A percentile compares a stretch with the other conserved stretches of the same genome.
Evolutionary conservation across 495 filamentous ascomycete genomes (phyloP).

Genomic region (Penicillium longicatenatum): DNA sequence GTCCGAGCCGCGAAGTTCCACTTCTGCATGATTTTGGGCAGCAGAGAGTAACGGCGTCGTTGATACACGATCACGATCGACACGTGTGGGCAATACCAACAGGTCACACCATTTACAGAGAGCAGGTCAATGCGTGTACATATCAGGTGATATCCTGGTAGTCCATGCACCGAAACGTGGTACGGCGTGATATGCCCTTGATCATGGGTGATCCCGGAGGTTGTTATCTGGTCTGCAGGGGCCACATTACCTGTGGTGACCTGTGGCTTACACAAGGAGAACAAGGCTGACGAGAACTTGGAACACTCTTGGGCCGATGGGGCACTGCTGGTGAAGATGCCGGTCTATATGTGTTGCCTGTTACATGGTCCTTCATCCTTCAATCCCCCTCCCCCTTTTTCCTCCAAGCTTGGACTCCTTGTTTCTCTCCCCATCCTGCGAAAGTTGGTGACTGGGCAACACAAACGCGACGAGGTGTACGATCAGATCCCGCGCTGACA

Average conservation of each 20-base stretch:
- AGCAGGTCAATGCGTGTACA: constrained; percentile 1
- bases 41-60: constrained; percentile 19
- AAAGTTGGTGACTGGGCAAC: constrained; percentile 6
- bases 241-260: too few species aligned
- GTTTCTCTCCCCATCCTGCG: too few species aligned
- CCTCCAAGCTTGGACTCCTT: too few species aligned
- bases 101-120: too few species aligned
- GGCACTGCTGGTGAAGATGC: too few species aligned
- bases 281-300: too few species aligned
- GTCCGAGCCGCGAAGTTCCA: constrained; percentile 24
- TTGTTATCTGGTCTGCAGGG: constrained; percentile 26
- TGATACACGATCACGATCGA: constrained; percentile 11
- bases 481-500: constrained; percentile 18
- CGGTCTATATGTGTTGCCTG: background rate
- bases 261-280: too few species aligned
- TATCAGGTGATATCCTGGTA: constrained; percentile 29
- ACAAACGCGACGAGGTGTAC: constrained; percentile 15
- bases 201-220: constrained; percentile 21
- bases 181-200: constrained; percentile 31
- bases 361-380: background rate
- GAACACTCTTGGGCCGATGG: background rate
- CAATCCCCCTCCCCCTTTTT: background rate
- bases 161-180: constrained; percentile 34
- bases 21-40: constrained; percentile 17
- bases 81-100: constrained; percentile 18